phyloP scores from a whole-genome alignment of 495 filamentous ascomycete genomes.

The Pseudomonodictys pantanalensis region DNA sequence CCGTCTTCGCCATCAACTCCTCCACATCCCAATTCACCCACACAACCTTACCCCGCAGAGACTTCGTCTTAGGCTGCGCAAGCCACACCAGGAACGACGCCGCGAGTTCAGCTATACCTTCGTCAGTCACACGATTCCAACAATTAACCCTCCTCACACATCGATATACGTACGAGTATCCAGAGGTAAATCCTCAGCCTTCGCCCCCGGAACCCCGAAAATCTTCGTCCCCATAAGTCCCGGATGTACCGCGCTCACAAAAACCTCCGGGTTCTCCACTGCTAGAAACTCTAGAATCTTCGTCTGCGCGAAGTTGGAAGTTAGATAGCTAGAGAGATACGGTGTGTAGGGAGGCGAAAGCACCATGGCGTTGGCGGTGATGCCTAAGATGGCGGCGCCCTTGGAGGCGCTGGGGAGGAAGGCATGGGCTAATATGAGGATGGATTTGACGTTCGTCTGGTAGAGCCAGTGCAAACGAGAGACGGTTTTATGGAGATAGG shows the following conservation, averaged over 20 bases:
- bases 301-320: constrained; percentile 43
- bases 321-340: constrained; percentile 41
- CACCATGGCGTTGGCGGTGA: constrained; percentile 31
- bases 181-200: background rate
- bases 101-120: constrained; percentile 36
- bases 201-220: background rate
- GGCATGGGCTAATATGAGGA: constrained; percentile 38
- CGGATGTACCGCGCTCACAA: constrained; percentile 44
- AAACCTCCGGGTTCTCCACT: constrained; percentile 43
- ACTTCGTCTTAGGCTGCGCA: constrained; percentile 49
- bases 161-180: background rate
- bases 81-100: constrained; percentile 53
- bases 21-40: constrained; percentile 55
- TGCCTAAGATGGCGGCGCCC: constrained; percentile 42
- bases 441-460: constrained; percentile 46
- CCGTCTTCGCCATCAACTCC: constrained; percentile 43
- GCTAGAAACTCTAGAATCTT: constrained; percentile 46
- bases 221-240: constrained; percentile 43
- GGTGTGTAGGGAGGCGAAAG: constrained; percentile 20
- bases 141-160: background rate
- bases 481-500: background rate
- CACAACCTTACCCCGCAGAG: constrained; percentile 51
- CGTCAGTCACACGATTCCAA: background rate
- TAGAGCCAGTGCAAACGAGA: background rate
- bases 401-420: constrained; percentile 44